These are phyloP conservation scores for Podila minutissima DNA, from an alignment of 192 early-diverging fungal genomes.

Conservation along the genomic window DNA sequence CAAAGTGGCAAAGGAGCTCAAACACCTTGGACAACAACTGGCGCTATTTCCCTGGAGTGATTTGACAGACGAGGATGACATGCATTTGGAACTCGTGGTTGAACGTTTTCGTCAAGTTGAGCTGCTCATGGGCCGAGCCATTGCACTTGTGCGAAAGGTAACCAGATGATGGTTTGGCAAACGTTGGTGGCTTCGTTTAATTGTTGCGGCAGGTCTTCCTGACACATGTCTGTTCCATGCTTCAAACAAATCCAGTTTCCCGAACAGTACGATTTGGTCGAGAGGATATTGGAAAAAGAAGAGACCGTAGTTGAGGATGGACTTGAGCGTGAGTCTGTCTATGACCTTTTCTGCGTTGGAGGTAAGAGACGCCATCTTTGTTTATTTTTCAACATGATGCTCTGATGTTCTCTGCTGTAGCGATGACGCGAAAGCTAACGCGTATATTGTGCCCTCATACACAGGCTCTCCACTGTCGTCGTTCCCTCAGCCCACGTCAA, in stretches of 20 bases:
- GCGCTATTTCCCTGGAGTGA: slow-evolving; percentile 58
- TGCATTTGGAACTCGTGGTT: slow-evolving; percentile 48
- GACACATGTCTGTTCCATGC: background rate
- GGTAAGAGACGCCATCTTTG: slow-evolving; percentile 37
- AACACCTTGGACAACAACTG: slow-evolving; percentile 45
- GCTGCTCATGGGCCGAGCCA: slow-evolving; percentile 59
- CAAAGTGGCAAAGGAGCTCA: slow-evolving; percentile 51
- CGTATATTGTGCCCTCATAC: background rate
- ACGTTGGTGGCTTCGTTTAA: background rate
- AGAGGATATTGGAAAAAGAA: slow-evolving; percentile 54
- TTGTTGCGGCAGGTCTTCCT: background rate
- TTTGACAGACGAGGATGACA: slow-evolving; percentile 33
- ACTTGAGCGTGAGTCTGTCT: slow-evolving; percentile 64
- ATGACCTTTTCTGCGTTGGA: slow-evolving; percentile 65
- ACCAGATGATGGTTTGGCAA: background rate
- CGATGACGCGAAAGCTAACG: background rate
- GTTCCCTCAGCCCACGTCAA: slow-evolving; percentile 60
- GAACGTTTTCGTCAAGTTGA: slow-evolving; percentile 54
- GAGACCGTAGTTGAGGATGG: slow-evolving; percentile 59
- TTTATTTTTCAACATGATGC: background rate
- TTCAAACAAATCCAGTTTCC: slow-evolving; percentile 58
- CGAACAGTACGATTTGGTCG: slow-evolving; percentile 65
- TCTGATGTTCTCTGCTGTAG: background rate
- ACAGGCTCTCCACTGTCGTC: slow-evolving; percentile 51
- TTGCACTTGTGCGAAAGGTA: slow-evolving; percentile 66